Conservation (phyloP, 345 rosid genomes). For the Orychophragmus violaceus region DNA sequence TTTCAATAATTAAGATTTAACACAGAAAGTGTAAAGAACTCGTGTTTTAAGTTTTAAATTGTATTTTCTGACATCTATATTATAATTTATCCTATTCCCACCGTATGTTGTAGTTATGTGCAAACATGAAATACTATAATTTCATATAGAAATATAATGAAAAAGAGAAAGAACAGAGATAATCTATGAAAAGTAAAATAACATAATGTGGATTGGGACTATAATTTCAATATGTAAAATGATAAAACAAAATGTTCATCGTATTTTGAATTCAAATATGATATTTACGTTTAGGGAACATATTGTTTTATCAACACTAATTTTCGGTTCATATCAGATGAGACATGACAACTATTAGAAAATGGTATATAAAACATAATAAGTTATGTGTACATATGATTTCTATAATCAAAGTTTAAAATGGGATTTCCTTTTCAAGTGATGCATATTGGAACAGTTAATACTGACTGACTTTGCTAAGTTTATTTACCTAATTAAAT, state of each 20-base stretch:
- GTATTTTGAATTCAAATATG: background rate
- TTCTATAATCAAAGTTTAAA: constrained; percentile 3
- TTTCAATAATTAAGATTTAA: too few relatives aligned
- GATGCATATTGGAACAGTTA: constrained; percentile 29
- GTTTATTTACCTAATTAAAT: constrained; percentile 22
- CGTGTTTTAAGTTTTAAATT: too few relatives aligned
- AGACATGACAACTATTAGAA: constrained; percentile 7
- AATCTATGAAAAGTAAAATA: background rate
- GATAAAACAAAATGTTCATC: background rate
- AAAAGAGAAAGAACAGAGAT: background rate
- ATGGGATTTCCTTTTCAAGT: constrained; percentile 23
- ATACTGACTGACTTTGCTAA: constrained; percentile 28
- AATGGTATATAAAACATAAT: background rate
- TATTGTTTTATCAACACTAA: background rate
- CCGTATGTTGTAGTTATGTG: too few relatives aligned
- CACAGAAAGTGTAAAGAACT: too few relatives aligned
- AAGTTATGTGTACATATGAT: background rate
- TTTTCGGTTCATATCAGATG: background rate
- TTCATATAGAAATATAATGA: background rate
- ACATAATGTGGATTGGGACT: background rate
- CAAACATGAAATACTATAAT: background rate
- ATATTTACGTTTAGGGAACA: background rate
- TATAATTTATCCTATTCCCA: too few relatives aligned
- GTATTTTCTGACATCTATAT: too few relatives aligned
- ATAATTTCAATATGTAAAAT: background rate